Base-by-base conservation (phyloP, 2,329 filamentous ascomycete species). In the Colletotrichum caudatum region DNA sequence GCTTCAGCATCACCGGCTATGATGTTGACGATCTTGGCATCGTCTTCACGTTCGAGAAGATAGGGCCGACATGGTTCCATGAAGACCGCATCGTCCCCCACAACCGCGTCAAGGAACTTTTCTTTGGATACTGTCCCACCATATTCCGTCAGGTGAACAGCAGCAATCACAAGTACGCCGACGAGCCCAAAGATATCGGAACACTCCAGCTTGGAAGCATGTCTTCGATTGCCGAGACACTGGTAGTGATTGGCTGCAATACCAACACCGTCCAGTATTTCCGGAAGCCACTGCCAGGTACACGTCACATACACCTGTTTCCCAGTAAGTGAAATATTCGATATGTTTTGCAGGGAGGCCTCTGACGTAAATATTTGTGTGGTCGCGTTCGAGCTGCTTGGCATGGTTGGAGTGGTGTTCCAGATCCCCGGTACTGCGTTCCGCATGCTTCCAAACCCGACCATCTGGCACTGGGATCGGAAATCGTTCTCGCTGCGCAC, bases 381-480 rank as follows among this genome's bases (percentile, higher is more conserved):
- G 79, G 81, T 82, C 9, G 77, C 80, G 2, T 82, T 82, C 39
- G 81, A 83, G 41, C 76, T 84, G 1, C 77, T 84, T 1, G 82
- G 81, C 1, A 84, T 84, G 82, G 73, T 83, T 2, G 81, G 79
- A 1, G 75, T 78, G 7, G 77, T 79, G 1, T 64, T 83, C 20
- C 79, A 82, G 2, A 76, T 83, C 0, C 78, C 78, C 1, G 78
- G 80, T 4, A 81, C 78, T 5, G 78, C 76, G 29, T 85, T 84
- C 67, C 79, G 80, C 37, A 81, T 82, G 77, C 76, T 85, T 1
- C 83, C 83, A 0, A 85, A 85, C 66, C 83, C 83, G 0, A 90
- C 88, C 0, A 80, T 83, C 1, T 85, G 86, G 66, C 78, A 78
- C 26, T 90, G 87, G 87, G 83, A 88, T 66, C 85, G 82, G 64